phyloP scores from a whole-genome alignment of 1,139 yeast species.

The Lizanozyma gosingica region DNA sequence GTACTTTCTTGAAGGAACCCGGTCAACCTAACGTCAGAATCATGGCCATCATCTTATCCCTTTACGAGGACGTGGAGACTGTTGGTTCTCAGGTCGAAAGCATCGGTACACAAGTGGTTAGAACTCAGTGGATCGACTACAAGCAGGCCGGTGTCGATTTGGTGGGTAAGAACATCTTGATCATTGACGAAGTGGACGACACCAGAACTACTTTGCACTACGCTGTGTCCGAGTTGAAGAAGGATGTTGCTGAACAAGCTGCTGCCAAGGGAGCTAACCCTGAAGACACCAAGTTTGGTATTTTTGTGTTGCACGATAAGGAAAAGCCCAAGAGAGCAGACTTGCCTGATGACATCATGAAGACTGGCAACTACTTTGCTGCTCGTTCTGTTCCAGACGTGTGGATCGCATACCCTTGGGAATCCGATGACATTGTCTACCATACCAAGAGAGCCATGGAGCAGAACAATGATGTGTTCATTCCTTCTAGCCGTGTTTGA shows the following conservation, averaged over 20 bases:
- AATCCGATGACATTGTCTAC: conserved; percentile 77
- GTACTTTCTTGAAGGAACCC: conserved; percentile 80
- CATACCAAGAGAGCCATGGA: conserved; percentile 75
- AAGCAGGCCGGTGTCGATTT: conserved; percentile 53
- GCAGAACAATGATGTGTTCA: conserved; percentile 53
- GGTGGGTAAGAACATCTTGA: conserved; percentile 72
- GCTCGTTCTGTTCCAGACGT: conserved; percentile 86
- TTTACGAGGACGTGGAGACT: conserved; percentile 74
- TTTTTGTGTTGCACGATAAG: conserved; percentile 92
- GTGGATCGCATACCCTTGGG: conserved; percentile 99
- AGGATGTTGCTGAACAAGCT: conserved; percentile 62
- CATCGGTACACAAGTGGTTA: conserved; percentile 77
- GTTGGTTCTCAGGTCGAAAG: conserved; percentile 51
- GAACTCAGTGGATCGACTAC: conserved; percentile 96
- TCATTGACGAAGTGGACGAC: conserved; percentile 93
- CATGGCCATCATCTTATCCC: conserved; percentile 86
- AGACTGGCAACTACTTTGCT: conserved; percentile 70
- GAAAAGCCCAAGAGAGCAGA: conserved; percentile 79
- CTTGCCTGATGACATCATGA: conserved; percentile 56
- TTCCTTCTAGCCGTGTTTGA: conserved; percentile 19
- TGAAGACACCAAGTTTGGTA: conserved; percentile 65
- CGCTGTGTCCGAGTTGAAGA: conserved; percentile 78
- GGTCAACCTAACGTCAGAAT: conserved; percentile 86
- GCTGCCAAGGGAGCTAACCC: conserved; percentile 39
- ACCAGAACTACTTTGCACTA: conserved; percentile 92